These are phyloP conservation scores for Croton laevigatus DNA, from an alignment of 441 rosid species.

Conservation along the genomic window DNA sequence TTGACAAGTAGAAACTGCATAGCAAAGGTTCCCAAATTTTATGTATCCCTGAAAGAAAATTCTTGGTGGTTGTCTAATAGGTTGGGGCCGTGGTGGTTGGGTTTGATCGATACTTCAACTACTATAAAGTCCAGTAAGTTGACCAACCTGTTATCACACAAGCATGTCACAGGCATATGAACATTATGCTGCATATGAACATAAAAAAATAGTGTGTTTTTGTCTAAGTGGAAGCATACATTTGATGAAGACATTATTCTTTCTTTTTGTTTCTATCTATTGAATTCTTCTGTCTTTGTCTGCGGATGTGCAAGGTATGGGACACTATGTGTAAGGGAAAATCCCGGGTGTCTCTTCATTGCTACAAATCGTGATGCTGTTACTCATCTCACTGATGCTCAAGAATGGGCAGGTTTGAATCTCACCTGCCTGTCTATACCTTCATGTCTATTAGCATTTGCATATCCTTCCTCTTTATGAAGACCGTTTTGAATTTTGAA, in stretches of 20 bases:
- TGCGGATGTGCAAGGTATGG: constrained; percentile 57
- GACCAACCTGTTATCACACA: not conserved
- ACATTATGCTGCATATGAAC: not conserved
- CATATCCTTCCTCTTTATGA: constrained; percentile 1
- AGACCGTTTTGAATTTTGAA: not conserved
- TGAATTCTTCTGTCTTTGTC: constrained; percentile 14
- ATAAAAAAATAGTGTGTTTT: not conserved
- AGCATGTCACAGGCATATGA: not conserved
- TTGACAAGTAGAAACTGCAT: constrained; percentile 1
- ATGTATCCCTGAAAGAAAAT: constrained; percentile 14
- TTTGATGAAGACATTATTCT: not conserved
- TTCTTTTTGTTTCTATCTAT: constrained; percentile 1
- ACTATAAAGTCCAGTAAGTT: constrained; percentile 94
- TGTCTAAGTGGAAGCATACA: not conserved
- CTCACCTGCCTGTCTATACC: not conserved
- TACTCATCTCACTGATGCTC: constrained; percentile 83
- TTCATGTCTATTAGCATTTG: not conserved
- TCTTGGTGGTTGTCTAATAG: constrained; percentile 34
- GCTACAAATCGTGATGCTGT: constrained; percentile 92
- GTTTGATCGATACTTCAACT: constrained; percentile 77
- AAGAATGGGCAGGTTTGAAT: constrained; percentile 90
- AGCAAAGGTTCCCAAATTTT: constrained; percentile 19
- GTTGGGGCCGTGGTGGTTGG: constrained; percentile 98
- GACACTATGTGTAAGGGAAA: constrained; percentile 90
- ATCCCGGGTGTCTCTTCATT: constrained; percentile 89